Evolutionary conservation across 306 rosid species (phyloP).

Genomic region (Lupinus albus): DNA sequence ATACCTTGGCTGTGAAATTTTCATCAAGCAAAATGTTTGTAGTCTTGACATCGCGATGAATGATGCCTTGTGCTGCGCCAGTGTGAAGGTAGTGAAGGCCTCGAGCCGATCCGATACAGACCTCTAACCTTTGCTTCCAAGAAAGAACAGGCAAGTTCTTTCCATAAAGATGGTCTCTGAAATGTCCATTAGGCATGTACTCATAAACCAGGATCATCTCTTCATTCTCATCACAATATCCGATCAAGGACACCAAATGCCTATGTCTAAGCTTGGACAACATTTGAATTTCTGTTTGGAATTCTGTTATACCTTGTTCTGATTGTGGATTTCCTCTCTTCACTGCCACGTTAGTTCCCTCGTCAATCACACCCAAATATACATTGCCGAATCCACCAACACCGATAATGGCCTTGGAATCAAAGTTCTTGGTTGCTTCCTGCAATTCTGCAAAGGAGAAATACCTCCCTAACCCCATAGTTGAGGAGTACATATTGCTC

Average conservation of each 20-base stretch:
- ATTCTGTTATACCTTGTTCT: slow-evolving; percentile 65
- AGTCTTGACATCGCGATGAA: slow-evolving; percentile 65
- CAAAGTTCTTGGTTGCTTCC: slow-evolving; percentile 66
- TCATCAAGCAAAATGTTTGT: slow-evolving; percentile 65
- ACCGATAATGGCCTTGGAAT: slow-evolving; percentile 54
- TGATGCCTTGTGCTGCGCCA: slow-evolving; percentile 65
- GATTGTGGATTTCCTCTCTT: slow-evolving; percentile 74
- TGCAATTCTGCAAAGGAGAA: slow-evolving; percentile 57
- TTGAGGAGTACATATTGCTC: slow-evolving; percentile 51
- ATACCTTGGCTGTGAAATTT: slow-evolving; percentile 60
- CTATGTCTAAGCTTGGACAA: slow-evolving; percentile 64
- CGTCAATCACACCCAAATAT: slow-evolving; percentile 58
- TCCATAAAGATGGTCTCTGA: slow-evolving; percentile 69
- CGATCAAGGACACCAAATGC: slow-evolving; percentile 64
- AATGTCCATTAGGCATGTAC: slow-evolving; percentile 62
- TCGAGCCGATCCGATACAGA: slow-evolving; percentile 61
- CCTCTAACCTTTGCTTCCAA: slow-evolving; percentile 66
- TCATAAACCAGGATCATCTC: slow-evolving; percentile 70
- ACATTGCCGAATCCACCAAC: slow-evolving; percentile 72
- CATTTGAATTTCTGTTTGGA: slow-evolving; percentile 68
- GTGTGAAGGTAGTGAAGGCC: slow-evolving; percentile 74
- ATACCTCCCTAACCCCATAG: slow-evolving; percentile 54
- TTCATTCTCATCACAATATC: slow-evolving; percentile 61
- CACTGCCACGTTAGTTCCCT: slow-evolving; percentile 59
- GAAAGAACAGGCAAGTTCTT: slow-evolving; percentile 51